Evolutionary conservation across 352 stramenopile species (phyloP).

Genomic region (Phytopythium aichiense): DNA sequence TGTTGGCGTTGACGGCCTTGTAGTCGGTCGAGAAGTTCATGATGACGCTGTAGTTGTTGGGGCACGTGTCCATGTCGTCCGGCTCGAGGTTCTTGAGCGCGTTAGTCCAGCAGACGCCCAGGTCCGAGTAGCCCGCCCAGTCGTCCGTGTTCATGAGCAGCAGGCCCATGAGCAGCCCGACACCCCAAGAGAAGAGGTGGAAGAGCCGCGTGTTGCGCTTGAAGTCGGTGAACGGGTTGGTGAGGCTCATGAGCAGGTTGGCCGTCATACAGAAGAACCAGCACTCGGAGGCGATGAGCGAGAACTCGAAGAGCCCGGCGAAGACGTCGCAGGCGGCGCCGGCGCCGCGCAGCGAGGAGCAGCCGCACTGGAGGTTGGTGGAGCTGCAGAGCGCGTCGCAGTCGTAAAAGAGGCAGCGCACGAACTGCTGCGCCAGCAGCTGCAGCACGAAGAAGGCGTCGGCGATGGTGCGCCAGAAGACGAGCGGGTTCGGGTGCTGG

Average conservation of each 20-base stretch:
- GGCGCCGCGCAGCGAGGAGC: slow-evolving; percentile 37
- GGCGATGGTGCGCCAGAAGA: slow-evolving; percentile 87
- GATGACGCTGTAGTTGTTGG: slow-evolving; percentile 34
- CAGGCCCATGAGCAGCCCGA: slow-evolving; percentile 50
- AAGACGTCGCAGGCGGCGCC: slow-evolving; percentile 67
- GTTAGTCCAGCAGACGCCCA: slow-evolving; percentile 86
- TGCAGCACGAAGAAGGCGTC: slow-evolving; percentile 83
- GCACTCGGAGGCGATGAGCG: slow-evolving; percentile 75
- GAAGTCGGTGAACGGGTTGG: slow-evolving; percentile 90
- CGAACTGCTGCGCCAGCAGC: slow-evolving; percentile 76
- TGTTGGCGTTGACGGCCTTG: slow-evolving; percentile 80
- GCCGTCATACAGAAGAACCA: slow-evolving; percentile 91
- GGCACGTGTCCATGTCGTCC: slow-evolving; percentile 28
- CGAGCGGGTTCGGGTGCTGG: slow-evolving; percentile 84
- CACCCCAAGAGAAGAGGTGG: slow-evolving; percentile 82
- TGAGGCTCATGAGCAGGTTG: slow-evolving; percentile 84
- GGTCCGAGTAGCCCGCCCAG: slow-evolving; percentile 82
- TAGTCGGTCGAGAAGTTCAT: slow-evolving; percentile 63
- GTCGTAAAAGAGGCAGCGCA: slow-evolving; percentile 74
- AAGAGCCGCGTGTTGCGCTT: slow-evolving; percentile 83
- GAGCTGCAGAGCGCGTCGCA: slow-evolving; percentile 72
- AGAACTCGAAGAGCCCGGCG: slow-evolving; percentile 82
- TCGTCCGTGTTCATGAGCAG: slow-evolving; percentile 70
- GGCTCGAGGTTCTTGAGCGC: slow-evolving; percentile 58
- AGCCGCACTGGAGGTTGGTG: slow-evolving; percentile 73